These are phyloP conservation scores for Artomyces pyxidatus DNA, from an alignment of 768 basidiomycete species.

Conservation along the genomic window DNA sequence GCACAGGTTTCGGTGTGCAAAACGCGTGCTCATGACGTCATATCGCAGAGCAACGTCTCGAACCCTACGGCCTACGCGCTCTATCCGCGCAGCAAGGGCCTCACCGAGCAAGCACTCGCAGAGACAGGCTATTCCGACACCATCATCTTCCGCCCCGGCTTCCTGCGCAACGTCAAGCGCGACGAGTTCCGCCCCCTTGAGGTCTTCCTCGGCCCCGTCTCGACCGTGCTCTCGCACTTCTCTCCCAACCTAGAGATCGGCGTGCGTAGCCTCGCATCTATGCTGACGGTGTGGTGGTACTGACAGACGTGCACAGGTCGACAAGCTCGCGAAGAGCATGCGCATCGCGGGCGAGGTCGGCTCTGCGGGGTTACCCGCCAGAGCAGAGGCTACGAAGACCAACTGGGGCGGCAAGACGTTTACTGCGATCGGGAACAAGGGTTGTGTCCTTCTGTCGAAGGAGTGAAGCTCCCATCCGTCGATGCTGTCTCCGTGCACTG, in stretches of 20 bases:
- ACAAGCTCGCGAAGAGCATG: conserved; percentile 44
- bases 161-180: conserved; percentile 42
- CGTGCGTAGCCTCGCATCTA: not conserved
- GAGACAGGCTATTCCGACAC: conserved; percentile 60
- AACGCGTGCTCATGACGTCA: not conserved
- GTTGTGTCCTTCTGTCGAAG: not conserved
- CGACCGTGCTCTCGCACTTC: conserved; percentile 4
- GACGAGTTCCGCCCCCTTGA: conserved; percentile 33
- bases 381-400: conserved; percentile 33
- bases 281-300: not conserved
- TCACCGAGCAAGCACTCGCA: conserved; percentile 65
- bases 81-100: conserved; percentile 62
- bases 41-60: conserved; percentile 30
- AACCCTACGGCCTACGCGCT: conserved; percentile 42
- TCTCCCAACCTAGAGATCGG: not conserved
- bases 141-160: conserved; percentile 58
- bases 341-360: conserved; percentile 47
- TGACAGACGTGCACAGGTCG: conserved; percentile 29
- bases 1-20: too few relatives aligned
- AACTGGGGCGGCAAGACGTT: conserved; percentile 32
- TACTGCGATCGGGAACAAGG: conserved; percentile 41
- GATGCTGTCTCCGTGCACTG: too few relatives aligned
- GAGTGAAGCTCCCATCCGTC: too few relatives aligned
- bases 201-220: conserved; percentile 26
- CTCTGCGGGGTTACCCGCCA: conserved; percentile 36